Percentiles rank a stretch among this genome's conserved stretches.
phyloP scores from a whole-genome alignment of 139 green algal species.

The Haematococcus lacustris region DNA sequence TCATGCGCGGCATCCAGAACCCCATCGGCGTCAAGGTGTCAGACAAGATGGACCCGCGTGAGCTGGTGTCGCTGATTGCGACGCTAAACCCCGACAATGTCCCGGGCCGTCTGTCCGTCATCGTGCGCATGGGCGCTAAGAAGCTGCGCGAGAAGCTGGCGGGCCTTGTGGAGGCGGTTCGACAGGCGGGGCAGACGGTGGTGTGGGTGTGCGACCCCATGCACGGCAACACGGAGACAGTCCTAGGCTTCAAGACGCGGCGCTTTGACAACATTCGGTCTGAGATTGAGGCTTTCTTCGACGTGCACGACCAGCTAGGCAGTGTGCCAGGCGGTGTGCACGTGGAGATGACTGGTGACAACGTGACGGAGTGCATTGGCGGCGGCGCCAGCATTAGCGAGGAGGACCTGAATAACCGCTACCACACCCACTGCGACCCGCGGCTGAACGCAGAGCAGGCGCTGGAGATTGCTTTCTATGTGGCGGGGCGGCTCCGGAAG shows the following conservation, averaged over 20 bases:
- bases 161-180: constrained; percentile 63
- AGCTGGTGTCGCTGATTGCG: constrained; percentile 85
- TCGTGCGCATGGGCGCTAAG: constrained; percentile 92
- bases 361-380: constrained; percentile 96
- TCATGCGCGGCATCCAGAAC: constrained; percentile 80
- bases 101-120: constrained; percentile 85
- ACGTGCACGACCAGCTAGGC: constrained; percentile 78
- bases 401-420: constrained; percentile 83
- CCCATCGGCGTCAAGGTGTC: constrained; percentile 50
- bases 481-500: constrained; percentile 67
- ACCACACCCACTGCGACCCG: constrained; percentile 99
- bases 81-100: constrained; percentile 93
- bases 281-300: constrained; percentile 78
- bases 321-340: constrained; percentile 81
- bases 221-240: constrained; percentile 97
- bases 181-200: constrained; percentile 67
- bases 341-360: constrained; percentile 96
- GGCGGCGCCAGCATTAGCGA: constrained; percentile 60
- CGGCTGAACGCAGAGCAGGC: constrained; percentile 95
- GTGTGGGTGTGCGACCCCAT: constrained; percentile 97
- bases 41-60: constrained; percentile 88
- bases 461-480: constrained; percentile 97
- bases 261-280: constrained; percentile 84
- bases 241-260: constrained; percentile 91
- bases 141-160: constrained; percentile 81